A percentile compares a stretch with the other conserved stretches of the same genome.
phyloP scores from a whole-genome alignment of 2,329 filamentous ascomycete species.

The Trichoderma sp. region DNA sequence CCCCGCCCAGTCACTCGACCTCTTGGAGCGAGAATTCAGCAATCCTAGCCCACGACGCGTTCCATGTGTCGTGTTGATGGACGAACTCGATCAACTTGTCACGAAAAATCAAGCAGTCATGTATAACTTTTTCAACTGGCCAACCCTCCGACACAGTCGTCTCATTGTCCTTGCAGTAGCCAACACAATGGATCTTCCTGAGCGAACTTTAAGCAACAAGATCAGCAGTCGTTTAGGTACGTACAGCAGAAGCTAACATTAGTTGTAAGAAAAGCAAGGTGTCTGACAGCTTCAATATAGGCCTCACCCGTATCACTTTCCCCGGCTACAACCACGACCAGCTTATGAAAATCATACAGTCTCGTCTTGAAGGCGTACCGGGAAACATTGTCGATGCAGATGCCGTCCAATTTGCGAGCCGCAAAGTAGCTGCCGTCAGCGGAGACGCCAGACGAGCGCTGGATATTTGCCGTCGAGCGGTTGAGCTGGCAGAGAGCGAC shows the following conservation, averaged over 20 bases:
- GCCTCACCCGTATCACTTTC: constrained; percentile 92
- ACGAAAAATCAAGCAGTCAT: constrained; percentile 99
- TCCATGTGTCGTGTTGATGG: constrained; percentile 97
- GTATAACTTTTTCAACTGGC: constrained; percentile 99
- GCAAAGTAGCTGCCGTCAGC: constrained; percentile 94
- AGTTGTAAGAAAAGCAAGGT: not conserved
- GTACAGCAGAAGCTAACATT: constrained; percentile 17
- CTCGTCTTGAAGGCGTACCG: constrained; percentile 84
- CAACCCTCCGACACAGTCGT: constrained; percentile 83
- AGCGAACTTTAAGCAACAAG: constrained; percentile 95
- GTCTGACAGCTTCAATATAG: constrained; percentile 31
- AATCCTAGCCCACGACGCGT: constrained; percentile 87
- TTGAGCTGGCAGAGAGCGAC: constrained; percentile 88
- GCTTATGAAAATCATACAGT: constrained; percentile 95
- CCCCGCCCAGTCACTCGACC: constrained; percentile 84
- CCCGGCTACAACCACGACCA: constrained; percentile 97
- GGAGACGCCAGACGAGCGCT: constrained; percentile 90
- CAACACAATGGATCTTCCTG: constrained; percentile 98
- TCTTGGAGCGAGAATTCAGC: constrained; percentile 89
- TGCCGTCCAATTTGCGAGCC: constrained; percentile 91
- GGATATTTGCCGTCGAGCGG: constrained; percentile 92
- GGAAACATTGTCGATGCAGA: constrained; percentile 90
- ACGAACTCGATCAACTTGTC: constrained; percentile 95
- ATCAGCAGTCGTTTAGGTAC: constrained; percentile 82
- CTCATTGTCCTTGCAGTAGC: constrained; percentile 96